These are phyloP conservation scores for Adenanthera pavonina DNA, from an alignment of 306 rosid genomes.

Conservation along the genomic window DNA sequence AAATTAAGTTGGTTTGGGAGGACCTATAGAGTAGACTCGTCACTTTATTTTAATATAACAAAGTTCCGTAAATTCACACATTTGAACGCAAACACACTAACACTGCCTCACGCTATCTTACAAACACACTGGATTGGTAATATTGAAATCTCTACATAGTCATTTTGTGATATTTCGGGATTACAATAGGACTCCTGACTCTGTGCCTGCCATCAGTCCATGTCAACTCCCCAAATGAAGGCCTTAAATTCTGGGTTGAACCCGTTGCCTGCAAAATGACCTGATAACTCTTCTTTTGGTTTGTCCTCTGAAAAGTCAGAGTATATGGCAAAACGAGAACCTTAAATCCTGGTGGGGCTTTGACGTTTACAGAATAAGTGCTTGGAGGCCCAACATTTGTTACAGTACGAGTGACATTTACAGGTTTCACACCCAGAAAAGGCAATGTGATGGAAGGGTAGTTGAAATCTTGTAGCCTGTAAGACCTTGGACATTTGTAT, in stretches of 20 bases:
- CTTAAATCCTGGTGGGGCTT: background rate
- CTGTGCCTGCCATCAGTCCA: background rate
- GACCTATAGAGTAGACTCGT: too few species aligned
- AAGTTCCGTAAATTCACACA: too few species aligned
- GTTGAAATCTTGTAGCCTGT: background rate
- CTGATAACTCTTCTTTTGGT: background rate
- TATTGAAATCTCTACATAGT: background rate
- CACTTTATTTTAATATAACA: too few species aligned
- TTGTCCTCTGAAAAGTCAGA: background rate
- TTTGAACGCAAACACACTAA: too few species aligned
- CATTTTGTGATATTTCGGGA: background rate
- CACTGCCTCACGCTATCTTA: too few species aligned
- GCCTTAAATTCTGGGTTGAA: background rate
- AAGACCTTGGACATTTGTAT: background rate
- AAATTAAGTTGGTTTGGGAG: too few species aligned
- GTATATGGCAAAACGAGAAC: background rate
- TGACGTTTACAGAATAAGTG: background rate
- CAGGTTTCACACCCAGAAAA: background rate
- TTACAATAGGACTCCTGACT: constrained; percentile 33
- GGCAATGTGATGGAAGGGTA: background rate
- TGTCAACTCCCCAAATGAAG: constrained; percentile 17
- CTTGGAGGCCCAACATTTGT: background rate
- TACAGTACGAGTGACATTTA: background rate
- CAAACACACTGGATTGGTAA: too few species aligned
- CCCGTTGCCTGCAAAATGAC: background rate